phyloP scores from a whole-genome alignment of 164 flowering plant species.

The Tinospora cordifolia region DNA sequence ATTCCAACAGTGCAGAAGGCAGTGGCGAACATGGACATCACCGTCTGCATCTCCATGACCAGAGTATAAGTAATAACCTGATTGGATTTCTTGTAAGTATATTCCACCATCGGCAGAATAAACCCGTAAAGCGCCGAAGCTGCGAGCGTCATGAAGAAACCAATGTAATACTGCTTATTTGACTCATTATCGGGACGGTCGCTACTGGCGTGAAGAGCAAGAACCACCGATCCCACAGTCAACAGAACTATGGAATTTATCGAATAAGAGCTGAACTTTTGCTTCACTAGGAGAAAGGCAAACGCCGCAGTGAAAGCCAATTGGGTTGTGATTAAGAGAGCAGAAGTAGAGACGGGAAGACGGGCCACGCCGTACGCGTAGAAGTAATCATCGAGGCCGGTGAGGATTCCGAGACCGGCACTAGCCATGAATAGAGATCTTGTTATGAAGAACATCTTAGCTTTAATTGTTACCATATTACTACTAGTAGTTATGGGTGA shows the following conservation, averaged over 20 bases:
- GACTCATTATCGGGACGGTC: constrained; percentile 35
- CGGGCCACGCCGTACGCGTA: constrained; percentile 40
- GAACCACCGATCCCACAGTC: constrained; percentile 33
- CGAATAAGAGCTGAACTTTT: constrained; percentile 38
- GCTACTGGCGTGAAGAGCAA: constrained; percentile 32
- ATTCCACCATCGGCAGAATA: constrained; percentile 39
- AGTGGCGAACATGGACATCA: constrained; percentile 42
- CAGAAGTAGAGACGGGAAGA: constrained; percentile 49
- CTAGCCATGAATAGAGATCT: constrained; percentile 23
- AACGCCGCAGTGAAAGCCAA: constrained; percentile 52
- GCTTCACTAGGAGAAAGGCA: constrained; percentile 44
- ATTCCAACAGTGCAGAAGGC: constrained; percentile 42
- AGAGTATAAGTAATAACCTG: constrained; percentile 16
- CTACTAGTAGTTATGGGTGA: no score
- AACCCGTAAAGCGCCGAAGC: constrained; percentile 39
- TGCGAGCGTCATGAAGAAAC: constrained; percentile 41
- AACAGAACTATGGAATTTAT: constrained; percentile 44
- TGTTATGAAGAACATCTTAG: constrained; percentile 20
- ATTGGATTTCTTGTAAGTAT: constrained; percentile 18
- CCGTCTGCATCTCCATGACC: constrained; percentile 51
- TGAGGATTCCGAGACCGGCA: constrained; percentile 35
- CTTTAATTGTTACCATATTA: no score
- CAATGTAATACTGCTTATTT: constrained; percentile 22
- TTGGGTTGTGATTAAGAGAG: constrained; percentile 43
- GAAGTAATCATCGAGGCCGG: constrained; percentile 43